Conservation (phyloP, 257 asterid genomes). For the Ajuga chamaepitys region DNA sequence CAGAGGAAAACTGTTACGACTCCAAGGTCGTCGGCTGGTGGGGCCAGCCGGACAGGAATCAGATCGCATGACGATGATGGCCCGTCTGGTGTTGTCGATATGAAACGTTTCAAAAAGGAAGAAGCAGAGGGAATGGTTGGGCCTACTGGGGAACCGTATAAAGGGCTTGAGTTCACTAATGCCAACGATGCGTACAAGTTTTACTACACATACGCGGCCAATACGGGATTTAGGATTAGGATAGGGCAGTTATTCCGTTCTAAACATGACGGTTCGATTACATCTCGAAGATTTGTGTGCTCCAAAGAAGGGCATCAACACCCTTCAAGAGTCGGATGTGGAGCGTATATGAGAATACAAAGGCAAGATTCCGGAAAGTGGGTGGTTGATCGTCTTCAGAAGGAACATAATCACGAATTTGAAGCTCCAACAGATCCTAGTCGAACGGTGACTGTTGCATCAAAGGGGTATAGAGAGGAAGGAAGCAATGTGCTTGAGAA, state of each 20-base stretch:
- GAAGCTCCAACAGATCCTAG: constrained; percentile 38
- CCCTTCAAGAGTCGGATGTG: constrained; percentile 97
- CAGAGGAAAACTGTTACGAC: constrained; percentile 57
- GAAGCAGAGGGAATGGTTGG: constrained; percentile 40
- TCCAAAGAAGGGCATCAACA: constrained; percentile 97
- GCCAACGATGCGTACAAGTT: constrained; percentile 83
- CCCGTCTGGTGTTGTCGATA: constrained; percentile 46
- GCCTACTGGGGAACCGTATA: constrained; percentile 56
- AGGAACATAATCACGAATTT: constrained; percentile 73
- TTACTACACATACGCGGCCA: constrained; percentile 61
- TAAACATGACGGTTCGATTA: constrained; percentile 83
- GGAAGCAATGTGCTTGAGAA: constrained; percentile 59
- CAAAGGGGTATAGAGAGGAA: constrained; percentile 55
- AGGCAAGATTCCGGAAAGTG: constrained; percentile 79
- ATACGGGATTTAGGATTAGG: constrained; percentile 65
- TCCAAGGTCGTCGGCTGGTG: constrained; percentile 55
- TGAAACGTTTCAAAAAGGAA: constrained; percentile 67
- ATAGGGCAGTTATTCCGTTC: constrained; percentile 95
- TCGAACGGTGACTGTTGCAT: constrained; percentile 35
- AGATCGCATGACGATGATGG: constrained; percentile 79
- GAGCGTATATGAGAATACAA: constrained; percentile 94
- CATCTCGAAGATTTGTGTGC: constrained; percentile 94
- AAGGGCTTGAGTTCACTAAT: constrained; percentile 70
- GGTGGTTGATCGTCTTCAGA: constrained; percentile 85
- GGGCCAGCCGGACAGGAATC: constrained; percentile 82